Percentiles rank a stretch among this genome's conserved stretches.
phyloP scores from a whole-genome alignment of 352 stramenopile species.

The Aphanomyces cochlioides region DNA sequence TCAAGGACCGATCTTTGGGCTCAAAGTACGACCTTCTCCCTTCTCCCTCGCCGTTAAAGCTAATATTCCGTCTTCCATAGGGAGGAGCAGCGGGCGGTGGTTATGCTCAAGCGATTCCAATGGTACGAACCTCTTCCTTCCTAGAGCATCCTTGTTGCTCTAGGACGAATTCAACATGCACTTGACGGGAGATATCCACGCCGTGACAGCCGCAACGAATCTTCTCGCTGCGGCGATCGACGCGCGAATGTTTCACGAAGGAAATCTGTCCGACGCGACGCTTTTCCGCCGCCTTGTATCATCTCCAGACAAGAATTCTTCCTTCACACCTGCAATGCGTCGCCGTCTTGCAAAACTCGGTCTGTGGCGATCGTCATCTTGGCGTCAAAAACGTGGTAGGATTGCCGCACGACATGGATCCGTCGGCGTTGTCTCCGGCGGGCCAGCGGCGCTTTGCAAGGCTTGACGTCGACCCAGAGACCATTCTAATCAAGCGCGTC shows the following conservation, averaged over 20 bases:
- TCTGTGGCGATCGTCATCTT: conserved; percentile 61
- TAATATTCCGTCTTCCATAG: conserved; percentile 21
- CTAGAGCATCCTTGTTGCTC: conserved; percentile 29
- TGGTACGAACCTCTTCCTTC: conserved; percentile 21
- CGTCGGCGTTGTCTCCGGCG: conserved; percentile 74
- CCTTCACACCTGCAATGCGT: conserved; percentile 90
- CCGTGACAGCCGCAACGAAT: conserved; percentile 98
- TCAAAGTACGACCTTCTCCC: conserved; percentile 77
- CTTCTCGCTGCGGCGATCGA: conserved; percentile 97
- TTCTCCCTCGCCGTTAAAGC: neutral
- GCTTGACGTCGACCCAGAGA: conserved; percentile 94
- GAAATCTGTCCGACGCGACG: conserved; percentile 68
- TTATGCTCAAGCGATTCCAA: conserved; percentile 93
- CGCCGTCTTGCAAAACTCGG: conserved; percentile 93
- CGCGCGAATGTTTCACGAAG: conserved; percentile 98
- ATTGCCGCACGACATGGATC: conserved; percentile 27
- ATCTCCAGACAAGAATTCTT: conserved; percentile 25
- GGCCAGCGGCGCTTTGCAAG: conserved; percentile 91
- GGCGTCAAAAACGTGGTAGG: conserved; percentile 28
- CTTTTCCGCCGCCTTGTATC: conserved; percentile 59
- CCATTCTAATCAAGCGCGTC: conserved; percentile 93
- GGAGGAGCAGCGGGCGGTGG: conserved; percentile 74
- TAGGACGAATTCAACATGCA: conserved; percentile 99
- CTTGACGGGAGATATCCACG: conserved; percentile 98
- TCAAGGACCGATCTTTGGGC: conserved; percentile 97